Conservation (phyloP, 2,329 filamentous ascomycete genomes). For the Cryphonectria japonica region DNA sequence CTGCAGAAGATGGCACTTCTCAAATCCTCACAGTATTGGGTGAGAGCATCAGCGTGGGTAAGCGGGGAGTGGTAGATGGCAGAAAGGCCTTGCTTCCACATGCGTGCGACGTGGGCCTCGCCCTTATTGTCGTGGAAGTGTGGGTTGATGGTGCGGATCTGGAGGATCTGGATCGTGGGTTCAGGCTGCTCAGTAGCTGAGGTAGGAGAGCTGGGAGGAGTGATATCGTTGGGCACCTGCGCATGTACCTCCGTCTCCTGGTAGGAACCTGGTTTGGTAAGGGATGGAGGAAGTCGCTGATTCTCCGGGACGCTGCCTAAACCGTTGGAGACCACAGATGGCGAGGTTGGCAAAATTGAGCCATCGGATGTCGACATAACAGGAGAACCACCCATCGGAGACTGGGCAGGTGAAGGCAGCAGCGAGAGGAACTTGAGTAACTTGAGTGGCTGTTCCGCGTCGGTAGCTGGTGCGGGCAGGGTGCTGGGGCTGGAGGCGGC, state of each 20-base stretch:
- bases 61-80: conserved; percentile 36
- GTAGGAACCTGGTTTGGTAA: neutral
- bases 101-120: conserved; percentile 35
- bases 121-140: conserved; percentile 39
- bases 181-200: no score
- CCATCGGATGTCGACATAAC: neutral
- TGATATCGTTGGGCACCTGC: neutral
- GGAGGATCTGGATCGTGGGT: conserved; percentile 33
- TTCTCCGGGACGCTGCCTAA: neutral
- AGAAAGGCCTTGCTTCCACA: conserved; percentile 38
- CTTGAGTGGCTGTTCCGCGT: neutral
- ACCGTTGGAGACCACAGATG: neutral
- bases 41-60: conserved; percentile 12
- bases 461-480: neutral
- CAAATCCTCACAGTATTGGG: conserved; percentile 13
- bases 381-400: conserved; percentile 12
- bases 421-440: conserved; percentile 10
- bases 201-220: neutral
- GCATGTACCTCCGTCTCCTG: neutral
- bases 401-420: neutral
- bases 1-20: conserved; percentile 9
- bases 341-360: neutral
- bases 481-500: conserved; percentile 4
- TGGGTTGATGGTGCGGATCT: conserved; percentile 39
- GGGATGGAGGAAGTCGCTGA: neutral